Conservation (phyloP, 345 rosid genomes). For the Populus ilicifolia region DNA sequence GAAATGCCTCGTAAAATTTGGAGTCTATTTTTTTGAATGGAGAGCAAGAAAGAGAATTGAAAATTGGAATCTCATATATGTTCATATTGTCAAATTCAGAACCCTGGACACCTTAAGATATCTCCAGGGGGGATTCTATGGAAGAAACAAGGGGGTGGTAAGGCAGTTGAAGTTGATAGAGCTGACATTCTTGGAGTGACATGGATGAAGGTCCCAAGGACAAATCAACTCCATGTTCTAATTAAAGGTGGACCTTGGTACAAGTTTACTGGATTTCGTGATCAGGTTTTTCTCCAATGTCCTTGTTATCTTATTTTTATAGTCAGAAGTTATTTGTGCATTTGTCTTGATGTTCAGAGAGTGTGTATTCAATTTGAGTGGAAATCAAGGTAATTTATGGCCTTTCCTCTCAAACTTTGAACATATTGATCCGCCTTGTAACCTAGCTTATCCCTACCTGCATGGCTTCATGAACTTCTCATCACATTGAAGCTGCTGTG, state of each 20-base stretch:
- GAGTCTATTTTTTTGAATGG: neutral
- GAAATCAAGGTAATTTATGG: neutral
- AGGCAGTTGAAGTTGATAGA: constrained; percentile 88
- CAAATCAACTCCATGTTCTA: constrained; percentile 76
- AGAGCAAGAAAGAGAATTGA: neutral
- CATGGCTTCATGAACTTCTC: neutral
- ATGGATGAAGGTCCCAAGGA: constrained; percentile 89
- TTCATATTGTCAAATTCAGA: constrained; percentile 43
- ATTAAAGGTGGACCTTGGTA: constrained; percentile 75
- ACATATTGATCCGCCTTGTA: neutral
- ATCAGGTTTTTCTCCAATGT: constrained; percentile 48
- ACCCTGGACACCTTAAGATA: constrained; percentile 77
- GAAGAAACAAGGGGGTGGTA: constrained; percentile 99
- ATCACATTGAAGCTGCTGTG: neutral
- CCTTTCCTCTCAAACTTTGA: too few relatives aligned
- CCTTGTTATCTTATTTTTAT: neutral
- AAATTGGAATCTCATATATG: neutral
- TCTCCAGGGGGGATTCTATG: constrained; percentile 72
- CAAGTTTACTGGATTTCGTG: constrained; percentile 87
- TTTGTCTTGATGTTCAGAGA: neutral
- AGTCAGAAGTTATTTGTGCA: neutral
- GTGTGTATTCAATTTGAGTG: neutral
- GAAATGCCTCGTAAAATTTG: neutral
- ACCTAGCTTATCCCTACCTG: neutral
- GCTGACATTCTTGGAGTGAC: constrained; percentile 62